phyloP scores from a whole-genome alignment of 108 stramenopile genomes.

The Fragilaria crotonensis region DNA sequence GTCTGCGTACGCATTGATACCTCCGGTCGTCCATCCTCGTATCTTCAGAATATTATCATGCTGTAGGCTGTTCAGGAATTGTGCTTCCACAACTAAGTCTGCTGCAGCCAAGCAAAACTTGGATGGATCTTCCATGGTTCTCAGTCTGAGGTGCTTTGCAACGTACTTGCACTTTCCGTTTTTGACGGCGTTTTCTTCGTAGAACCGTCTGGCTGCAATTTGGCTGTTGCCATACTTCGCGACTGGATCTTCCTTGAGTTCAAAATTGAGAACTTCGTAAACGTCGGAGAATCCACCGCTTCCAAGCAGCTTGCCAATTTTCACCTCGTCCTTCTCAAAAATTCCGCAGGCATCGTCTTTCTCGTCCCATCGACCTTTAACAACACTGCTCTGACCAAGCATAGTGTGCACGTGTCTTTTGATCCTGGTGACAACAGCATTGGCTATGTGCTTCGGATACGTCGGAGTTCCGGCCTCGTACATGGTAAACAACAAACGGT shows the following conservation, averaged over 20 bases:
- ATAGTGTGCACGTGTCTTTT: background rate
- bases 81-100: conserved; percentile 2
- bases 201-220: background rate
- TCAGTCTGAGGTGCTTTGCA: background rate
- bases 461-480: background rate
- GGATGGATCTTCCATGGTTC: background rate
- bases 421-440: background rate
- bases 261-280: background rate
- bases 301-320: background rate
- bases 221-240: background rate
- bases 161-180: background rate
- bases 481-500: too few relatives aligned
- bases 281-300: background rate
- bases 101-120: background rate
- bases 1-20: background rate
- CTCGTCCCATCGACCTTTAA: background rate
- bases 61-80: conserved; percentile 28
- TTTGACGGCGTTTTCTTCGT: background rate
- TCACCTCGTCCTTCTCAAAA: background rate
- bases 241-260: background rate
- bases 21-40: background rate
- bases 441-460: background rate
- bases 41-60: background rate
- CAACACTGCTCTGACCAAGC: background rate
- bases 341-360: background rate